phyloP scores from a whole-genome alignment of 2,329 filamentous ascomycete species.

The Diaporthe ampelina region DNA sequence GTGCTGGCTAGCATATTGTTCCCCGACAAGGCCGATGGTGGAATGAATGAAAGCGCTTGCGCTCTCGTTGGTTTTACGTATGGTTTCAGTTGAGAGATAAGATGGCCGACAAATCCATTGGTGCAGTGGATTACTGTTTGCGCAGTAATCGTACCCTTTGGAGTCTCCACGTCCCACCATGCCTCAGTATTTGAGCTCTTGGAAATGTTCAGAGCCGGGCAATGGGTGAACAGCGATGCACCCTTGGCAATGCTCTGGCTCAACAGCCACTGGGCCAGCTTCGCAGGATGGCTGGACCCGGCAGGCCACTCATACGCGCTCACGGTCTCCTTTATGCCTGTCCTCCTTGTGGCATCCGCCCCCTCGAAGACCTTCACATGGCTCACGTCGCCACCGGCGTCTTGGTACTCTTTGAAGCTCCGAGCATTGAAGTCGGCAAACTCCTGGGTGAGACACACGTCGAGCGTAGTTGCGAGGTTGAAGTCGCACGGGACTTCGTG shows the following conservation, averaged over 20 bases:
- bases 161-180: conserved; percentile 52
- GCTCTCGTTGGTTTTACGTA: conserved; percentile 59
- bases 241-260: conserved; percentile 53
- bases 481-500: conserved; percentile 61
- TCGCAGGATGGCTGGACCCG: conserved; percentile 63
- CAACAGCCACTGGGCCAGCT: conserved; percentile 63
- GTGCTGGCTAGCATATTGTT: conserved; percentile 53
- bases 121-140: conserved; percentile 55
- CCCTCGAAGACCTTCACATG: conserved; percentile 56
- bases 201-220: conserved; percentile 52
- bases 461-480: conserved; percentile 60
- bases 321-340: conserved; percentile 54
- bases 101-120: conserved; percentile 55
- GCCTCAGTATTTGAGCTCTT: conserved; percentile 41
- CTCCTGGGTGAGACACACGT: conserved; percentile 62
- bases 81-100: conserved; percentile 52
- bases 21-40: conserved; percentile 53
- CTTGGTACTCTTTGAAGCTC: conserved; percentile 54
- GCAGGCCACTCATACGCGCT: conserved; percentile 66
- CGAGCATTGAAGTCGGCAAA: conserved; percentile 60
- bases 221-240: conserved; percentile 58
- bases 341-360: conserved; percentile 54
- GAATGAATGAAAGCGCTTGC: conserved; percentile 60
- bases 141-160: conserved; percentile 50
- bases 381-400: conserved; percentile 59